Conservation (phyloP, 805 yeast genomes). For the Saturnispora ahearnii region DNA sequence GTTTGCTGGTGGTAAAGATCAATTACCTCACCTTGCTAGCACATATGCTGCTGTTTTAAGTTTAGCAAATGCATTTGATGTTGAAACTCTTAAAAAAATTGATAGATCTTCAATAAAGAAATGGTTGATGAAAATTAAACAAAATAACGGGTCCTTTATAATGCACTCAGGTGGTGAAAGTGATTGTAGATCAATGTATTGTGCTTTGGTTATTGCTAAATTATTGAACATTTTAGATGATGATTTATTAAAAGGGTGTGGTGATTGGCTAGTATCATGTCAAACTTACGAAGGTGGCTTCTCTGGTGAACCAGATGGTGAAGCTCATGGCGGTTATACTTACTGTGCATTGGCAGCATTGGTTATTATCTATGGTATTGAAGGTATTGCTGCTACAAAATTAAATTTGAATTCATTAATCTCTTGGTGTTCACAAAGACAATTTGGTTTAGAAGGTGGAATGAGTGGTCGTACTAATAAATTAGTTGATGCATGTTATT, state of each 20-base stretch:
- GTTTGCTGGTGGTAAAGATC: slow-evolving; percentile 80
- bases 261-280: slow-evolving; percentile 55
- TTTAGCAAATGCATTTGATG: slow-evolving; percentile 42
- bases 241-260: slow-evolving; percentile 44
- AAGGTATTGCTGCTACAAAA: slow-evolving; percentile 26
- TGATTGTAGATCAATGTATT: slow-evolving; percentile 80
- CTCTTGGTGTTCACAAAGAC: slow-evolving; percentile 66
- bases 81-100: slow-evolving; percentile 33
- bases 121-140: slow-evolving; percentile 64
- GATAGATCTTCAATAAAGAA: slow-evolving; percentile 39
- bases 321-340: slow-evolving; percentile 97
- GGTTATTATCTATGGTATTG: slow-evolving; percentile 32
- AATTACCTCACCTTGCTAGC: slow-evolving; percentile 76
- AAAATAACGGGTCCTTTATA: slow-evolving; percentile 62
- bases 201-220: slow-evolving; percentile 69
- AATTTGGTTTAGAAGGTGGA: slow-evolving; percentile 72
- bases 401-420: slow-evolving; percentile 41
- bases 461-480: slow-evolving; percentile 86
- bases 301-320: slow-evolving; percentile 73
- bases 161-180: slow-evolving; percentile 75
- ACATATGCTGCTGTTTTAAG: slow-evolving; percentile 70
- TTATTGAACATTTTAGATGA: slow-evolving; percentile 54
- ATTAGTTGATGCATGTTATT: slow-evolving; percentile 91
- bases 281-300: slow-evolving; percentile 96
- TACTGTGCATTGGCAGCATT: slow-evolving; percentile 76